A percentile compares a stretch with the other conserved stretches of the same genome.
phyloP scores from a whole-genome alignment of 2,329 filamentous ascomycete genomes.

The Ascochyta lentis region DNA sequence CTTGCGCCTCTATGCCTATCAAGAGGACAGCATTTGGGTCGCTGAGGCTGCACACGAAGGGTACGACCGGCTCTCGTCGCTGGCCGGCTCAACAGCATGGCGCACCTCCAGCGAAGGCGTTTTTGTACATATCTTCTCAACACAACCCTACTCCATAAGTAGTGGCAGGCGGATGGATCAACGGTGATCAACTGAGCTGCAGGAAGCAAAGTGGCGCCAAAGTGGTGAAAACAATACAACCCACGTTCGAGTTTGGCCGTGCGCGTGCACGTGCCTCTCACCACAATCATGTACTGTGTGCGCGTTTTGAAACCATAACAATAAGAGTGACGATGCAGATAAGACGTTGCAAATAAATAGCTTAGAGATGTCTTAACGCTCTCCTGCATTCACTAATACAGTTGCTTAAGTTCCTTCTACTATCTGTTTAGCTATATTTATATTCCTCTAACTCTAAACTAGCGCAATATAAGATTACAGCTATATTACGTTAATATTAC shows the following conservation, averaged over 20 bases:
- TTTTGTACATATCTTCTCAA: slow-evolving; percentile 13
- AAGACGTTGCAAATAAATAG: no score
- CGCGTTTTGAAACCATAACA: no score
- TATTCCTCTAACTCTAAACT: no score
- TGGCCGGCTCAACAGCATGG: neutral
- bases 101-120: neutral
- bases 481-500: no score
- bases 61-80: neutral
- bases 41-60: neutral
- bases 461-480: no score
- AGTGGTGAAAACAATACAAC: slow-evolving; percentile 9
- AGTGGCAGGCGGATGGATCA: neutral
- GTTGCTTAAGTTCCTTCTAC: no score
- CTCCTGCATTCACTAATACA: no score
- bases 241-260: slow-evolving; percentile 4
- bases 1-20: slow-evolving; percentile 9
- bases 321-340: no score
- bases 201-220: neutral
- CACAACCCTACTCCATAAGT: slow-evolving; percentile 1
- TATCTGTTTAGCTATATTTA: no score
- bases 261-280: slow-evolving; percentile 1
- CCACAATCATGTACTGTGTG: neutral
- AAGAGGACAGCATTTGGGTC: slow-evolving; percentile 4
- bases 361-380: no score
- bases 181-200: neutral